phyloP scores from a whole-genome alignment of 139 green algal genomes.

The Astrephomene gubernaculifera region DNA sequence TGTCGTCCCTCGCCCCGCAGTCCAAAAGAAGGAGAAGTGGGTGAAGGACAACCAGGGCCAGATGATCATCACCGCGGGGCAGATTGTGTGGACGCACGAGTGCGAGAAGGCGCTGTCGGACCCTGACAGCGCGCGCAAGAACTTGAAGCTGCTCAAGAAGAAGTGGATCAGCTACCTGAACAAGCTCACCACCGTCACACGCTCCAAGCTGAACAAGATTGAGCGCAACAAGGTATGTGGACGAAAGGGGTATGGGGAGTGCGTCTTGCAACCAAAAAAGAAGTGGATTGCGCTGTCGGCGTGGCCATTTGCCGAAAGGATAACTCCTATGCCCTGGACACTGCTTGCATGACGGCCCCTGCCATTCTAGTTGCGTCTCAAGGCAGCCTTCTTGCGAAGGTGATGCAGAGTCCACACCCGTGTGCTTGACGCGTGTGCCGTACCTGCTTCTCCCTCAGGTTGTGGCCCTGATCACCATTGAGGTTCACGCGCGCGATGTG shows the following conservation, averaged over 20 bases:
- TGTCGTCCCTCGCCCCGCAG: slow-evolving; percentile 52
- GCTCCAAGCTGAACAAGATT: slow-evolving; percentile 83
- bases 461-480: slow-evolving; percentile 81
- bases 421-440: no score
- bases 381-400: no score
- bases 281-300: no score
- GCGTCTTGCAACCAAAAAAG: no score
- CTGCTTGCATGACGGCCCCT: no score
- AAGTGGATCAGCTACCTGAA: slow-evolving; percentile 88
- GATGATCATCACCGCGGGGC: slow-evolving; percentile 89
- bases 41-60: slow-evolving; percentile 89
- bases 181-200: slow-evolving; percentile 87
- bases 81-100: slow-evolving; percentile 91
- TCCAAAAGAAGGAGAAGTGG: slow-evolving; percentile 90
- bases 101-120: slow-evolving; percentile 87
- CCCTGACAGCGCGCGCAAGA: slow-evolving; percentile 66
- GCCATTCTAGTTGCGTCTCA: no score
- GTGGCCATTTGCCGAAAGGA: no score
- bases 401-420: no score
- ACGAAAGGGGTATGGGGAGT: no score
- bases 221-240: slow-evolving; percentile 83
- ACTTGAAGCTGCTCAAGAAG: slow-evolving; percentile 85
- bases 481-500: slow-evolving; percentile 89
- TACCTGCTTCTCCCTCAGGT: no score
- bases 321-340: no score